Evolutionary conservation across 2,329 filamentous ascomycete genomes (phyloP).

Genomic region (Elsinoe necatrix): DNA sequence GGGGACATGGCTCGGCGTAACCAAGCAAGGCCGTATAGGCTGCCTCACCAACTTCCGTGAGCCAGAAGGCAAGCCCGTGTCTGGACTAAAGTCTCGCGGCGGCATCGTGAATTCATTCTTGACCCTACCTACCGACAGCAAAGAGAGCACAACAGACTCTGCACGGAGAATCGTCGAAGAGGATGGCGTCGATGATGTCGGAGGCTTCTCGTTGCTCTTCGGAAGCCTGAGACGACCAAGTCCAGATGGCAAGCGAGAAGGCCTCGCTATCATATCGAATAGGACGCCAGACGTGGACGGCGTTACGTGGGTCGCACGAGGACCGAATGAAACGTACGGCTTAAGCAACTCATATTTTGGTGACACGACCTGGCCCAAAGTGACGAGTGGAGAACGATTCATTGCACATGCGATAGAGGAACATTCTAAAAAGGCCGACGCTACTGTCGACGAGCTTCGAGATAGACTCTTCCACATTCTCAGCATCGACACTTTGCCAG

Average conservation of each 20-base stretch:
- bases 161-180: constrained; percentile 47
- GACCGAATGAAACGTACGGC: constrained; percentile 46
- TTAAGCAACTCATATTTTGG: constrained; percentile 55
- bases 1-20: constrained; percentile 58
- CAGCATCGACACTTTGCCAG: constrained; percentile 47
- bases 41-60: constrained; percentile 59
- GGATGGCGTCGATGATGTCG: constrained; percentile 48
- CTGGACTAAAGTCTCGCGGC: constrained; percentile 46
- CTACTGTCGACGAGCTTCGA: constrained; percentile 43
- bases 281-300: constrained; percentile 46
- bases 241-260: constrained; percentile 33
- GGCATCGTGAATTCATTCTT: constrained; percentile 54
- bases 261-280: constrained; percentile 54
- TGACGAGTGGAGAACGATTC: constrained; percentile 48
- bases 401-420: constrained; percentile 42
- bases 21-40: constrained; percentile 51
- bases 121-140: constrained; percentile 33
- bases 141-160: constrained; percentile 42
- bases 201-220: constrained; percentile 56
- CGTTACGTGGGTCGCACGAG: constrained; percentile 43
- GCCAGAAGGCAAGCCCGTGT: constrained; percentile 30
- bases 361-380: constrained; percentile 54
- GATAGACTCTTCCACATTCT: constrained; percentile 45
- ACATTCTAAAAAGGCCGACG: constrained; percentile 33
- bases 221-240: constrained; percentile 36